Evolutionary conservation across 148 eudicot genomes (phyloP).

Genomic region (Heliamphora exappendiculata): DNA sequence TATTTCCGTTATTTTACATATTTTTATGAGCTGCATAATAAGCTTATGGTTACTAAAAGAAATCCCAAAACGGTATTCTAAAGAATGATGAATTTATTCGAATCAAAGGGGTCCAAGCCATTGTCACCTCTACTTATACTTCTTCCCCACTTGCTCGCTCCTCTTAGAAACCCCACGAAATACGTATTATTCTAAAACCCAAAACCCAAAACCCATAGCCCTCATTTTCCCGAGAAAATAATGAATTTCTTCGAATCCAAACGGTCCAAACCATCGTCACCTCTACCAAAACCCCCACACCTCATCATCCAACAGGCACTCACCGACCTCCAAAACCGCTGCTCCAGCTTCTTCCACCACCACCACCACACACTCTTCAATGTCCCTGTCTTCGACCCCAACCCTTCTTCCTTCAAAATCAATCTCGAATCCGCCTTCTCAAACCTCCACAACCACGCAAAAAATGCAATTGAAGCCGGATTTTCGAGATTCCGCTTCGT

Average conservation of each 20-base stretch:
- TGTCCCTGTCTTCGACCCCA: conserved; percentile 3
- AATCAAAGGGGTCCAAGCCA: no score
- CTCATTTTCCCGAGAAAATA: conserved; percentile 4
- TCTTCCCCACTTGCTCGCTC: no score
- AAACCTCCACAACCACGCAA: conserved; percentile 14
- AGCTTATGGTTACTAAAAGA: no score
- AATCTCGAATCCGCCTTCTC: conserved; percentile 31
- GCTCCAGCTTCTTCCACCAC: conserved; percentile 22
- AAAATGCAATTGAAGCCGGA: conserved; percentile 9
- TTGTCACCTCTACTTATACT: no score
- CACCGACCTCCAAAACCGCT: conserved; percentile 32
- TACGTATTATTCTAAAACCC: background rate
- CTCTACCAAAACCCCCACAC: conserved; percentile 9
- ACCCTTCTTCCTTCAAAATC: conserved; percentile 20
- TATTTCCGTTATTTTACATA: no score
- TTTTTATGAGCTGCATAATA: no score
- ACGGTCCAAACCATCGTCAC: background rate
- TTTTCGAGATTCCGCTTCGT: conserved; percentile 10
- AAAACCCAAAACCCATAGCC: conserved; percentile 19
- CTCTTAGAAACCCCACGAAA: no score
- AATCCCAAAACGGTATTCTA: no score
- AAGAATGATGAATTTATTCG: no score
- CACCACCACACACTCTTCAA: conserved; percentile 16
- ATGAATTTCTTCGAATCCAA: conserved; percentile 7
- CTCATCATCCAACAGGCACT: conserved; percentile 40